Evolutionary conservation across 129 eudicot genomes (phyloP).

Genomic region (Silybum marianum): DNA sequence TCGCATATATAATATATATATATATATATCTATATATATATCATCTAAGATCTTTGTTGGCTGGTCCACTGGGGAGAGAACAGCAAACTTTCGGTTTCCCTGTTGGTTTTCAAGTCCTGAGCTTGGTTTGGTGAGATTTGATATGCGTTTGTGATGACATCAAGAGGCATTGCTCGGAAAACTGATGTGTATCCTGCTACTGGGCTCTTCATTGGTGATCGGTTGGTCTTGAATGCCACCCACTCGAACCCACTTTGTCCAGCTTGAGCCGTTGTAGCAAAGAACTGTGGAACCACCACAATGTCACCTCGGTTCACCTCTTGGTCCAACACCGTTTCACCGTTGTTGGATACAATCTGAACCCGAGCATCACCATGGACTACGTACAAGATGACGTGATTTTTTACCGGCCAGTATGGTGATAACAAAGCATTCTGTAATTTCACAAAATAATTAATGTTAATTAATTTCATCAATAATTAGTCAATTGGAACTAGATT

Average conservation of each 20-base stretch:
- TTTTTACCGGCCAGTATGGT: conserved; percentile 57
- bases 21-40: neutral
- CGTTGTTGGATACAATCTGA: conserved; percentile 49
- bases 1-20: neutral
- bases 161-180: conserved; percentile 65
- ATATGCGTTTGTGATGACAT: conserved; percentile 54
- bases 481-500: no score
- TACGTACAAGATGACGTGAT: conserved; percentile 60
- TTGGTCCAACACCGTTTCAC: conserved; percentile 52
- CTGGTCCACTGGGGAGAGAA: conserved; percentile 40
- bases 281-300: conserved; percentile 73
- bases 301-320: conserved; percentile 61
- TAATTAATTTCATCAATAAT: no score
- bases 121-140: conserved; percentile 57
- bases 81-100: conserved; percentile 53
- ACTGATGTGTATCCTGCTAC: conserved; percentile 71
- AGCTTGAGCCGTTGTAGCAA: conserved; percentile 42
- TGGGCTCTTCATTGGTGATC: conserved; percentile 59
- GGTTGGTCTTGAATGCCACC: conserved; percentile 70
- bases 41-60: neutral
- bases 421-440: conserved; percentile 51
- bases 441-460: neutral
- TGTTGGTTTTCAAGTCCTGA: conserved; percentile 48
- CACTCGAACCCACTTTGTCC: conserved; percentile 69
- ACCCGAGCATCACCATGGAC: conserved; percentile 59